phyloP scores from a whole-genome alignment of 768 basidiomycete genomes.

The Auriculariales sp. region DNA sequence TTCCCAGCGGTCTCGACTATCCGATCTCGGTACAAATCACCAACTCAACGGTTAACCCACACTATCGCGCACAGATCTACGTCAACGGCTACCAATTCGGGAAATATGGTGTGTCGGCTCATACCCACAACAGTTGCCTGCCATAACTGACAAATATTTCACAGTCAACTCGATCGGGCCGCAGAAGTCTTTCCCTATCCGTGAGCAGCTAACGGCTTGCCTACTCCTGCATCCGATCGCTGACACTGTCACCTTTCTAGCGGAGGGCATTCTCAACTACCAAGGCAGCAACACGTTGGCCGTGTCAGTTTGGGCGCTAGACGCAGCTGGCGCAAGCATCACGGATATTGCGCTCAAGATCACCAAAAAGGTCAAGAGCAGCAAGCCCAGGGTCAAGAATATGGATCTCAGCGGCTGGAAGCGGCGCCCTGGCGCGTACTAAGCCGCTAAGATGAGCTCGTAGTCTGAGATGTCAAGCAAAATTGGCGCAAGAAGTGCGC shows the following conservation, averaged over 20 bases:
- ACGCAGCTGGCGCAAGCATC: conserved; percentile 26
- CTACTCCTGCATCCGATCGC: too few relatives aligned
- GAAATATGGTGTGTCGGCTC: conserved; percentile 5
- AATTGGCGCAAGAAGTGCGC: too few relatives aligned
- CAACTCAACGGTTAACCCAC: conserved; percentile 36
- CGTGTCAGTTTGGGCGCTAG: conserved; percentile 35
- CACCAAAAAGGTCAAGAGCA: background rate
- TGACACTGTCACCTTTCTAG: conserved; percentile 70
- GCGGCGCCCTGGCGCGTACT: background rate
- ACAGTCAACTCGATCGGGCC: background rate
- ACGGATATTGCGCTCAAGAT: conserved; percentile 21
- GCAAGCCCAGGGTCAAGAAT: background rate
- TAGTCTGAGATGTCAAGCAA: too few relatives aligned
- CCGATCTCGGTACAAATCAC: conserved; percentile 44
- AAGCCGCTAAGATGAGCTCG: too few relatives aligned
- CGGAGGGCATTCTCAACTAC: conserved; percentile 65
- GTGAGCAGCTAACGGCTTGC: too few relatives aligned
- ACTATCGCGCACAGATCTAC: conserved; percentile 50
- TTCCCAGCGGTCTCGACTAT: conserved; percentile 47
- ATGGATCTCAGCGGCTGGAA: background rate
- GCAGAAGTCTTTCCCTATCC: conserved; percentile 10
- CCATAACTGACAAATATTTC: background rate
- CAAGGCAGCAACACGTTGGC: conserved; percentile 38
- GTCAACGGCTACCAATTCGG: conserved; percentile 41
- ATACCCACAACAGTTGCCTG: conserved; percentile 7